A percentile compares a stretch with the other conserved stretches of the same genome.
Evolutionary conservation across 2,329 filamentous ascomycete genomes (phyloP).

Genomic region (Cryphonectria carpinicola): DNA sequence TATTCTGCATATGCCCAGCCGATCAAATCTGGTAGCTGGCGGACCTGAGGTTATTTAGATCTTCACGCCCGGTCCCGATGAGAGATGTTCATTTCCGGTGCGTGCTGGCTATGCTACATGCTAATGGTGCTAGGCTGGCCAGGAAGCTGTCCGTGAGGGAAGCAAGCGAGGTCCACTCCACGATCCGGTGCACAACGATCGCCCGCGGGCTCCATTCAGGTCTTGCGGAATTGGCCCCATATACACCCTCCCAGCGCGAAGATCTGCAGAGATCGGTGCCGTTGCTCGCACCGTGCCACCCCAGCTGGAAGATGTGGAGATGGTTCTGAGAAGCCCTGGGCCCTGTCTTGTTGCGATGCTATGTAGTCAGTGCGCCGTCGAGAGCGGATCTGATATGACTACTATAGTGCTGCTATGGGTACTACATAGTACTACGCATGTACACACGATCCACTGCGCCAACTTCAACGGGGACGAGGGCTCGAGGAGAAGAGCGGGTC

Average conservation of each 20-base stretch:
- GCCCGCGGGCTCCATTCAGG: slow-evolving; percentile 6
- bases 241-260: neutral
- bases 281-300: slow-evolving; percentile 26
- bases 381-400: slow-evolving; percentile 5
- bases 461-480: slow-evolving; percentile 4
- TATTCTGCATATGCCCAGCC: neutral
- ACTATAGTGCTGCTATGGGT: neutral
- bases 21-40: neutral
- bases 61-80: neutral
- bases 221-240: slow-evolving; percentile 2
- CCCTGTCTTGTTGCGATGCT: neutral
- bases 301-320: slow-evolving; percentile 16
- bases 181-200: slow-evolving; percentile 27
- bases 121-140: neutral
- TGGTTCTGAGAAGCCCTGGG: neutral
- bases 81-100: neutral
- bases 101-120: neutral
- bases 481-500: slow-evolving; percentile 4
- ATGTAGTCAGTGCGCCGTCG: slow-evolving; percentile 3
- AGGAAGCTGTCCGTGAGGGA: slow-evolving; percentile 3
- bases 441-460: neutral
- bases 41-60: neutral
- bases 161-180: slow-evolving; percentile 17
- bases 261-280: slow-evolving; percentile 26
- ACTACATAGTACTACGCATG: neutral